Base-by-base conservation (phyloP, 352 stramenopile genomes). In the Globisporangium abappressorium region DNA sequence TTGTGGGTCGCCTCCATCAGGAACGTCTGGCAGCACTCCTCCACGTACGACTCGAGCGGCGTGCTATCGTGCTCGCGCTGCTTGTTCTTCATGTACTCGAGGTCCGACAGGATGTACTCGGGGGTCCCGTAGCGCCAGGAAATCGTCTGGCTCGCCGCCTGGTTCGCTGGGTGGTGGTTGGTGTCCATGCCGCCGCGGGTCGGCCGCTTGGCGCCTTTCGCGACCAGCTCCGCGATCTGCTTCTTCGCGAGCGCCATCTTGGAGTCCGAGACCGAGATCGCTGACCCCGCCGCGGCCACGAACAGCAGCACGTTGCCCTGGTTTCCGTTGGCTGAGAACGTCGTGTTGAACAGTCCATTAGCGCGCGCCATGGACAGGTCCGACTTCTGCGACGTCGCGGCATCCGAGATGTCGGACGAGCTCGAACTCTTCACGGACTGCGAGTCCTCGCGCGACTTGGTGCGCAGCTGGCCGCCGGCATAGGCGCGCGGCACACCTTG, bases 1-100 rank as follows among this genome's bases (percentile, higher is more conserved):
- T 90, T 90, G 72, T 94, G 85, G 1, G 82, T 91, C 6, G 82
- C 83, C 56, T 95, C 87, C 82, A 95, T 88, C 54, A 89, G 73
- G 69, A 95, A 92, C 33, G 82, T 91, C 66, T 92, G 87, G 41
- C 82, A 89, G 60, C 82, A 87, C 58, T 80, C 78, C 73, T 94
- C 87, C 20, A 90, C 72, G 60, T 90, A 90, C 53, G 82, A 90
- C 41, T 87, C 84, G 8, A 93, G 69, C 38, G 84, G 81, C 34
- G 82, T 89, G 14, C 68, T 53, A 3, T 92, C 82, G 18, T 81
- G 70, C 43, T 90, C 79, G 49, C 85, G 83, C 20, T 68, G 69
- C 53, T 83, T 83, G 64, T 84, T 79, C 56, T 78, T 82, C 18
- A 90, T 74, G 63, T 92, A 94, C 41, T 82, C 83, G 60, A 95